Base-by-base conservation (phyloP, 495 filamentous ascomycete genomes). In the Daldinia grandis region DNA sequence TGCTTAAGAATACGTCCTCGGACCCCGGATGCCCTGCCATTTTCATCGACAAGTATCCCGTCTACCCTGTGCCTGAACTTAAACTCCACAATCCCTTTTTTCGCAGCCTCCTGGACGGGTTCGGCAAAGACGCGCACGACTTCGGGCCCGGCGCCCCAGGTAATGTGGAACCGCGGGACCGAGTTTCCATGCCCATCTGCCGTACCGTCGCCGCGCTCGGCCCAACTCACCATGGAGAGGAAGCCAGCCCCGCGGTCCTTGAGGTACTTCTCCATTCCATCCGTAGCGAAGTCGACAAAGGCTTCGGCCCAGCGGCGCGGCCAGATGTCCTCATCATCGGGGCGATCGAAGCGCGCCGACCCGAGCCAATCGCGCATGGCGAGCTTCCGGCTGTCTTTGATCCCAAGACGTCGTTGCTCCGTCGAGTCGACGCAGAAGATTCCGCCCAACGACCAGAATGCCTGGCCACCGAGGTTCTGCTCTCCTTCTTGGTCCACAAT, bases 361-460 rank as follows among this genome's bases (percentile, higher is more conserved):
- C 78, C 76, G 3, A 85, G 31, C 84, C 84, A 86, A 73, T 86
- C 84, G 74, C 80, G 79, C 76, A 84, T 62, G 12, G 83, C 84
- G 4, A 86, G 75, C 58, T 76, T 75, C 47, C 80, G 81, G 54
- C 79, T 80, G 73, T 86, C 84, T 51, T 74, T 73, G 74, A 86
- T 83, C 56, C 84, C 84, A 73, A 84, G 71, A 44, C 81, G 81
- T 10, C 84, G 79, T 74, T 86, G 84, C 68, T 77, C 73, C 42
- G 82, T 62, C 19, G 80, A 83, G 74, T 86, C 58, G 66, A 86
- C 83, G 69, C 78, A 79, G 79, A 86, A 86, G 37, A 86, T 63
- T 9, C 84, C 84, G 61, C 84, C 84, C 5, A 86, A 78, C 19
- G 84, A 86, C 84, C 84, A 86, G 71, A 86, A 86, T 24, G 84